Evolutionary conservation across 164 flowering plant genomes (phyloP).

Genomic region (Piper longum): DNA sequence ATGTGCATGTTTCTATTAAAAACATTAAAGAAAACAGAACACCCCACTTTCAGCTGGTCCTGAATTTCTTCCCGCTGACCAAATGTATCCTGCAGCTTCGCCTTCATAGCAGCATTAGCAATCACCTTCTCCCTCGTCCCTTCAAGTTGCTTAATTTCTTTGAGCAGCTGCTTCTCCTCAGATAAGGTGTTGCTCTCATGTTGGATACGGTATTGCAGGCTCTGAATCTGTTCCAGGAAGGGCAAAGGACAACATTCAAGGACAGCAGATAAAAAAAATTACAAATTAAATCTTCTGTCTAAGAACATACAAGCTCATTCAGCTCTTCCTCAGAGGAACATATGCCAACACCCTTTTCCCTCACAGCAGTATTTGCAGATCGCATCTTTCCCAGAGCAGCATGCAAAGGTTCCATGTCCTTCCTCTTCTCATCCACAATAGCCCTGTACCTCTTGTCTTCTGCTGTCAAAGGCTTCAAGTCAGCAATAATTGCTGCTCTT

Average conservation of each 20-base stretch:
- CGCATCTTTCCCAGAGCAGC: slow-evolving; percentile 76
- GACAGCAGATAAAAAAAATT: background rate
- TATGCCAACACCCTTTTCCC: slow-evolving; percentile 42
- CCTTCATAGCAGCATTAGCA: slow-evolving; percentile 65
- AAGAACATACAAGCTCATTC: slow-evolving; percentile 48
- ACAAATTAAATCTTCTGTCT: background rate
- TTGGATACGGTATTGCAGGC: slow-evolving; percentile 70
- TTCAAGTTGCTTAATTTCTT: slow-evolving; percentile 81
- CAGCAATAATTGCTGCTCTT: slow-evolving; percentile 31
- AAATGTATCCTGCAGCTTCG: slow-evolving; percentile 61
- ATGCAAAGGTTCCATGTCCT: slow-evolving; percentile 69
- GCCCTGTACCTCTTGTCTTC: slow-evolving; percentile 39
- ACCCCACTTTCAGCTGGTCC: slow-evolving; percentile 72
- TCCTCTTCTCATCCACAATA: slow-evolving; percentile 47
- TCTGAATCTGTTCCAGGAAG: slow-evolving; percentile 40
- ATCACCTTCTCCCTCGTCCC: slow-evolving; percentile 77
- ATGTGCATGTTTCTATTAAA: background rate
- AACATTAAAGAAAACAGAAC: slow-evolving; percentile 1
- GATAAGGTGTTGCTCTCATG: slow-evolving; percentile 83
- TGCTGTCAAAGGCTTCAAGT: slow-evolving; percentile 30
- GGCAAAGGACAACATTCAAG: slow-evolving; percentile 1
- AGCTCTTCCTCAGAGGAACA: slow-evolving; percentile 93
- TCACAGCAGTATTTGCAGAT: slow-evolving; percentile 24
- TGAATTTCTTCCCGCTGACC: slow-evolving; percentile 69
- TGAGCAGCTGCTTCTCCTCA: slow-evolving; percentile 86